phyloP scores from a whole-genome alignment of 1,139 yeast genomes.

The Geotrichum phurueaensis region DNA sequence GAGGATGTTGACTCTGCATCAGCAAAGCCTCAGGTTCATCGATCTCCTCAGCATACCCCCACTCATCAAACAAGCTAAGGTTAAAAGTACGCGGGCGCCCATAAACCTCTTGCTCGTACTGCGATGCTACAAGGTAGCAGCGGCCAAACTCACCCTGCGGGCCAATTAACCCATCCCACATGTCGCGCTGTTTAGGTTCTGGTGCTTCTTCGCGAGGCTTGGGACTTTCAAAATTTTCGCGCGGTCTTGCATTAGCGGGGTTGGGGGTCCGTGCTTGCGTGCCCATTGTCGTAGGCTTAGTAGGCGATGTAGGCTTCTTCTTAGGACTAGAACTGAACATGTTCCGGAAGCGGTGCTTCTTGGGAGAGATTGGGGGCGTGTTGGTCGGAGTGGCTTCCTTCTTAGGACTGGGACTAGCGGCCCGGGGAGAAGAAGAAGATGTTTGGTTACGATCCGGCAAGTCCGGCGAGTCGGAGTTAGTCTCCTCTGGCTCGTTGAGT shows the following conservation, averaged over 20 bases:
- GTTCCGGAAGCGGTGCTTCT: constrained; percentile 14
- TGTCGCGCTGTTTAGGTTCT: constrained; percentile 20
- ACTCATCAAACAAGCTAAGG: constrained; percentile 71
- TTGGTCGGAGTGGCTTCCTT: neutral
- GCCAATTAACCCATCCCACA: constrained; percentile 49
- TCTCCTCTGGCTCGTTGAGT: neutral
- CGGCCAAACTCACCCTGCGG: constrained; percentile 85
- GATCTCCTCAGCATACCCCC: constrained; percentile 42
- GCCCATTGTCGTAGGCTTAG: constrained; percentile 1
- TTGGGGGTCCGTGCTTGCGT: neutral
- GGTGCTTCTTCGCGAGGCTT: neutral
- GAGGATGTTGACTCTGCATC: neutral
- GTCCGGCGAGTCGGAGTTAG: constrained; percentile 1
- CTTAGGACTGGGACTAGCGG: neutral
- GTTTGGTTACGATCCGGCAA: neutral
- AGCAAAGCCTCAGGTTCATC: constrained; percentile 3
- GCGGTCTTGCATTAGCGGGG: neutral
- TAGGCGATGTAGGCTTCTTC: constrained; percentile 15
- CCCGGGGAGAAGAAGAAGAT: neutral
- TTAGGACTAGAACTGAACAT: constrained; percentile 21
- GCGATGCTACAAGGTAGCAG: constrained; percentile 61
- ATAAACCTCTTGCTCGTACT: constrained; percentile 52
- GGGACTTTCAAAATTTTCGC: neutral
- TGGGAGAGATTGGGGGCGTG: constrained; percentile 10
- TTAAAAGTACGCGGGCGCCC: constrained; percentile 51